Percentiles rank a stretch among this genome's conserved stretches.
Conservation (phyloP, 2,329 filamentous ascomycete genomes). For the Seiridium cupressi region DNA sequence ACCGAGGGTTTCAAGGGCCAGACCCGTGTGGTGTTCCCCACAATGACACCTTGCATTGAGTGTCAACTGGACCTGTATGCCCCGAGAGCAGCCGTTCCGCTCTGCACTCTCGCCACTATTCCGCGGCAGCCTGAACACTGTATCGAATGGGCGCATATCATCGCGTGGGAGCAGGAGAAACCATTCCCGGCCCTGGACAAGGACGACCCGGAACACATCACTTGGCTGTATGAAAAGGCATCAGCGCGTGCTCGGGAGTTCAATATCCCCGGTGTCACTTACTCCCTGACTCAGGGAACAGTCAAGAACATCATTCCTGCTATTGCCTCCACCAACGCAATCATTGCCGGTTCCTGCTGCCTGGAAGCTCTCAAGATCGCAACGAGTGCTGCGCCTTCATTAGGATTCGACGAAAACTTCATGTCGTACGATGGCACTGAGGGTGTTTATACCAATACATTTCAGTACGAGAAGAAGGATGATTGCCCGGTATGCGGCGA, state of each 20-base stretch:
- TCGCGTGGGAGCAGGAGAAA: conserved; percentile 89
- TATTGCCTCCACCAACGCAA: conserved; percentile 95
- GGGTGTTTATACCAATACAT: conserved; percentile 95
- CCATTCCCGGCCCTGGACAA: conserved; percentile 86
- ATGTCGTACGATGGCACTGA: conserved; percentile 99
- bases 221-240: conserved; percentile 91
- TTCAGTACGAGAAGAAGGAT: conserved; percentile 88
- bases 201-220: conserved; percentile 94
- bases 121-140: conserved; percentile 97
- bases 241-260: conserved; percentile 81
- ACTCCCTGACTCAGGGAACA: conserved; percentile 92
- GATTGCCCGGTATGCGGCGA: conserved; percentile 95
- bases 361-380: conserved; percentile 96
- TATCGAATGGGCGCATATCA: conserved; percentile 98
- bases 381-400: conserved; percentile 74
- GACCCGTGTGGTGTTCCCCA: conserved; percentile 86
- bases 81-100: conserved; percentile 91
- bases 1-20: conserved; percentile 99
- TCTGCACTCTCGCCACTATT: conserved; percentile 95
- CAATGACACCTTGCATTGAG: conserved; percentile 93
- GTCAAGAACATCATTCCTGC: conserved; percentile 99
- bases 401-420: conserved; percentile 82
- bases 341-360: conserved; percentile 92
- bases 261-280: conserved; percentile 88
- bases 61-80: conserved; percentile 99